Evolutionary conservation across 352 stramenopile species (phyloP), one percentile per base, ranked within the genome.

Genomic region (Globisporangium yorkense): DNA sequence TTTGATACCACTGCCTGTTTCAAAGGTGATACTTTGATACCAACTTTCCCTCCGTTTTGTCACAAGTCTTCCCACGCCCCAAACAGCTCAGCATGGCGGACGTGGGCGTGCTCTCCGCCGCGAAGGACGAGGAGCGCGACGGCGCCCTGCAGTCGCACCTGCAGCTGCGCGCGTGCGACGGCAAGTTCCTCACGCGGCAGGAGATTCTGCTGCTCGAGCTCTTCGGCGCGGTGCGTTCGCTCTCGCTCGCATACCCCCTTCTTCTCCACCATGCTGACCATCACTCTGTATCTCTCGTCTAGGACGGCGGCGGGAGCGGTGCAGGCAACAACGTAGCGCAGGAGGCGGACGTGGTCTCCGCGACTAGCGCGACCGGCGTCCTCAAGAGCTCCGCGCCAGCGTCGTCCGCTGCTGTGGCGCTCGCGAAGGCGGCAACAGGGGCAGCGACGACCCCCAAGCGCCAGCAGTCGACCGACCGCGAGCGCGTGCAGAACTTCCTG

Each of bases 121-220:
- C 40, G 44, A 80, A 80, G 59, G 78, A 85, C 18, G 78, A 87
- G 55, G 74, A 83, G 20, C 27, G n/a, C 35, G 50, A 61, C 31
- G 35, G 33, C 21, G 49, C 51, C 58, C 72, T 90, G 54, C 80
- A 89, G 73, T 67, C 80, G 71, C 77, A 89, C 55, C 68, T 90
- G 59, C 80, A 89, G 70, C 78, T 92, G 43, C 72, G 88, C 57
- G 70, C 76, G 4, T 82, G 69, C 50, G 73, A 80, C 12, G 77
- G 75, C 12, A 86, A 85, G 61, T 92, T 89, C 71, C 77, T 92
- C 45, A 92, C 83, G 43, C 65, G 69, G 43, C 83, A 92, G 63
- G 83, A 92, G 66, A 89, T 89, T 35, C 65, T 90, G 21, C 61
- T 92, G 29, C 53, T 85, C 29, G 71, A 89, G 56, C 72, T 90